Conservation (phyloP, 2,329 filamentous ascomycete genomes). For the Stemphylium vesicarium region DNA sequence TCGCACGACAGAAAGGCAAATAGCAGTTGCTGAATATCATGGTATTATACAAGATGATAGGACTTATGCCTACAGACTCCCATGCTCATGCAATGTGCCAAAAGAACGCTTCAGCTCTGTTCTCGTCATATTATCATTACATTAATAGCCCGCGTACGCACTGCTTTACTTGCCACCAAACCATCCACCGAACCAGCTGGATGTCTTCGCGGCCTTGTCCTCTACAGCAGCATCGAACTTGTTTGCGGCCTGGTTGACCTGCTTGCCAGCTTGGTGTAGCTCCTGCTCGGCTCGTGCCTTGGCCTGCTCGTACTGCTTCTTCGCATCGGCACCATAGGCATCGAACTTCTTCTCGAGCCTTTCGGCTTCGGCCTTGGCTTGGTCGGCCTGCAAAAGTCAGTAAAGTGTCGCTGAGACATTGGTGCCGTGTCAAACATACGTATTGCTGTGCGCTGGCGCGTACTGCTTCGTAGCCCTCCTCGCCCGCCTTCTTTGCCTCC, state of each 20-base stretch:
- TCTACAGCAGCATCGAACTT: conserved; percentile 84
- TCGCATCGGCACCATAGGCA: conserved; percentile 60
- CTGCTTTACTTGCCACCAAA: conserved; percentile 66
- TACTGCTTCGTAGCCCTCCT: conserved; percentile 54
- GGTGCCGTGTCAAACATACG: conserved; percentile 25
- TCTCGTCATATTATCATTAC: conserved; percentile 4
- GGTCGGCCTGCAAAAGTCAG: conserved; percentile 45
- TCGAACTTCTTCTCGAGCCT: conserved; percentile 69
- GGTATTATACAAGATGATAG: conserved; percentile 24
- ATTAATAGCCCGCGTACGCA: not conserved
- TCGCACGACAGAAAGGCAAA: not conserved
- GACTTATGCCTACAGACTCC: conserved; percentile 27
- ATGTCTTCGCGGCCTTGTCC: conserved; percentile 78
- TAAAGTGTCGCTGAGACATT: not conserved
- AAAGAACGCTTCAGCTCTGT: not conserved
- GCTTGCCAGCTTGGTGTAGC: conserved; percentile 51
- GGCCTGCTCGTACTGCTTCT: conserved; percentile 66
- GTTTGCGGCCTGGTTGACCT: conserved; percentile 66
- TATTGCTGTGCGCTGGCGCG: conserved; percentile 54
- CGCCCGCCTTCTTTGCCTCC: conserved; percentile 68
- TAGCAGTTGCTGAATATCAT: not conserved
- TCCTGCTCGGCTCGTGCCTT: conserved; percentile 61
- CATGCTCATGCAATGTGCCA: conserved; percentile 33
- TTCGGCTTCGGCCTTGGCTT: conserved; percentile 58
- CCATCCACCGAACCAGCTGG: conserved; percentile 84